Evolutionary conservation across 768 basidiomycete genomes (phyloP).

Genomic region (Trametes villosa): DNA sequence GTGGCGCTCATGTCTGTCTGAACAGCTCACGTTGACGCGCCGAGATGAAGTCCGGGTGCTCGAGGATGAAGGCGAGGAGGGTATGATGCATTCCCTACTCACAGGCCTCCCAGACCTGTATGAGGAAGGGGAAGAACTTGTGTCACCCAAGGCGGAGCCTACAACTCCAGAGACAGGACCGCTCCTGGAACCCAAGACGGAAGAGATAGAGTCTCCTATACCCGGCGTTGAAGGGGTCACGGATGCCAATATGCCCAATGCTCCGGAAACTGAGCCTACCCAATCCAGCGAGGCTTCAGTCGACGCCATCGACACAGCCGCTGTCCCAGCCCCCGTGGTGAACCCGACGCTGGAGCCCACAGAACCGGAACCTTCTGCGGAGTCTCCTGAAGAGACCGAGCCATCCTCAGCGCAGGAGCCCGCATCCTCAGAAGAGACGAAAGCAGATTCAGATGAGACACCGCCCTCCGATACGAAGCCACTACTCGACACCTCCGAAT

Average conservation of each 20-base stretch:
- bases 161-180: not conserved
- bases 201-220: not conserved
- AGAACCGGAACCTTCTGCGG: not conserved
- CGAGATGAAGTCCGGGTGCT: slow-evolving; percentile 68
- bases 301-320: too few relatives aligned
- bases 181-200: not conserved
- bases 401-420: not conserved
- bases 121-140: slow-evolving; percentile 42
- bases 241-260: too few relatives aligned
- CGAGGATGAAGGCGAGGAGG: slow-evolving; percentile 73
- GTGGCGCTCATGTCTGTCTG: too few relatives aligned
- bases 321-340: too few relatives aligned
- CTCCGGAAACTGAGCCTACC: too few relatives aligned
- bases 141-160: slow-evolving; percentile 7
- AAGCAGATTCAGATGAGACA: not conserved
- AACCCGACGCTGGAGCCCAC: not conserved
- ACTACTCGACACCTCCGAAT: not conserved
- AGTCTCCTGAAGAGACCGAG: not conserved
- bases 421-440: not conserved
- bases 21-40: slow-evolving; percentile 72
- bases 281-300: too few relatives aligned
- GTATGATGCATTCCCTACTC: slow-evolving; percentile 80
- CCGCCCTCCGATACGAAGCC: not conserved
- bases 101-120: slow-evolving; percentile 63
- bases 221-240: too few relatives aligned